phyloP scores from a whole-genome alignment of 2,329 filamentous ascomycete species.

The Curvularia verruculosa region DNA sequence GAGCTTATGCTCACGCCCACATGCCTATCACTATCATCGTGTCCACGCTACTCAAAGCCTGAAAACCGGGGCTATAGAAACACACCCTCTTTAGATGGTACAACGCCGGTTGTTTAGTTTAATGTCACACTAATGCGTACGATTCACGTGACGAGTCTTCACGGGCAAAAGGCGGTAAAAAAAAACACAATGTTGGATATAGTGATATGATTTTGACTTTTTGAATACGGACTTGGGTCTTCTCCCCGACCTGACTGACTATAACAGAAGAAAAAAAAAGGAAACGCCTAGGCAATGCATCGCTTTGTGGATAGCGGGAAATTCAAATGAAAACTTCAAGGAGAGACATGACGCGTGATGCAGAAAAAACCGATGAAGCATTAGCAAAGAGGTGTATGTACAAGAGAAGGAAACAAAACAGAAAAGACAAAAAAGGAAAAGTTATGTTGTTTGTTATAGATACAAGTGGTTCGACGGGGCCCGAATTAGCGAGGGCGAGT shows the following conservation, averaged over 20 bases:
- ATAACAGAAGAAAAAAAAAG: neutral
- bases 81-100: neutral
- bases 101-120: neutral
- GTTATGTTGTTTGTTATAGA: slow-evolving; percentile 12
- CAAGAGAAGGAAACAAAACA: slow-evolving; percentile 27
- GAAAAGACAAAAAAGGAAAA: neutral
- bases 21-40: too few species aligned
- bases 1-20: too few species aligned
- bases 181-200: neutral
- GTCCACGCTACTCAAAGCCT: neutral
- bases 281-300: slow-evolving; percentile 14
- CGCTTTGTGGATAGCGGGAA: slow-evolving; percentile 2
- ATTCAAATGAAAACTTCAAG: slow-evolving; percentile 15
- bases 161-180: neutral
- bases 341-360: slow-evolving; percentile 29
- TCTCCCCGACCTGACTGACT: neutral
- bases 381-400: slow-evolving; percentile 33
- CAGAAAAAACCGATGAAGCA: slow-evolving; percentile 19
- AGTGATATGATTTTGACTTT: neutral
- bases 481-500: too few species aligned
- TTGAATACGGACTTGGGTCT: neutral
- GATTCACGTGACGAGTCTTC: neutral
- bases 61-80: neutral
- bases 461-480: slow-evolving; percentile 4
- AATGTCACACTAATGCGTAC: neutral